Conservation (phyloP, 148 eudicot species). For the Silene uniflora region DNA sequence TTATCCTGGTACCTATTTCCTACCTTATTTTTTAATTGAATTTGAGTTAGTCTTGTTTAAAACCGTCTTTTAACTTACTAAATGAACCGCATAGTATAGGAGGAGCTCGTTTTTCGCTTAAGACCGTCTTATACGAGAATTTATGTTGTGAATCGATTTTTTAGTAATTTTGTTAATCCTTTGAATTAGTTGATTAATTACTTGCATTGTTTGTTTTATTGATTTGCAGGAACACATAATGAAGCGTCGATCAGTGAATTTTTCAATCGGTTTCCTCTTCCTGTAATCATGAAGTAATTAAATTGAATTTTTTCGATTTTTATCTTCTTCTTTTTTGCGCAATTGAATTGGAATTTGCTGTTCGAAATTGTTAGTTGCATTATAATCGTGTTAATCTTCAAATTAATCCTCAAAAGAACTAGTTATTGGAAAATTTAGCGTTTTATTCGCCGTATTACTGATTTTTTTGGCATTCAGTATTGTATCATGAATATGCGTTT, state of each 20-base stretch:
- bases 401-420: not conserved
- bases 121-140: no score
- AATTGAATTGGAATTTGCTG: not conserved
- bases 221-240: constrained; percentile 42
- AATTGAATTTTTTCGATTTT: not conserved
- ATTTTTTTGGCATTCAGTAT: not conserved
- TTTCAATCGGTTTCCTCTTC: constrained; percentile 73
- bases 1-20: constrained; percentile 34
- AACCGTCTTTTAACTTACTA: no score
- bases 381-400: not conserved
- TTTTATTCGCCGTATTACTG: not conserved
- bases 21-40: no score
- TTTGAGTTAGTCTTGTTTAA: no score
- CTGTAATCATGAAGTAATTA: constrained; percentile 61
- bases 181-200: not conserved
- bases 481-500: not conserved
- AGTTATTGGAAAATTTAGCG: not conserved
- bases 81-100: no score
- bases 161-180: no score
- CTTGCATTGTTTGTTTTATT: not conserved
- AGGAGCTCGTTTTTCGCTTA: no score
- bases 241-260: constrained; percentile 60
- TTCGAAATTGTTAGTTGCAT: not conserved
- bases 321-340: not conserved
- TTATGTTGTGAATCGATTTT: no score